phyloP scores from a whole-genome alignment of 768 basidiomycete genomes.

The Kwoniella botswanensis region DNA sequence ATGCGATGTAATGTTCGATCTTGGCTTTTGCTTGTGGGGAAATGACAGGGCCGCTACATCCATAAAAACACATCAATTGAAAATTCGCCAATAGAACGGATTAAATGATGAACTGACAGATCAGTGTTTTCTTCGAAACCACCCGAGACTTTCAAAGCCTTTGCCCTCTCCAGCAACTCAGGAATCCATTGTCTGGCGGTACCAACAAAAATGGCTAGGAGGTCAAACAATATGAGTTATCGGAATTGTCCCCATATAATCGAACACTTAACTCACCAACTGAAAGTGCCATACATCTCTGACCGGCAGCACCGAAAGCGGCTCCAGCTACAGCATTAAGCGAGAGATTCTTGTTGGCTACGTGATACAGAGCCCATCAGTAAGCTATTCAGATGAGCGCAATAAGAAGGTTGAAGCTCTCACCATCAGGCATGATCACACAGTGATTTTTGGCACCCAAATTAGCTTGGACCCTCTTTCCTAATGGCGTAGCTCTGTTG shows the following conservation, averaged over 20 bases:
- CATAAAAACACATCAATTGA: neutral
- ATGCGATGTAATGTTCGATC: conserved; percentile 72
- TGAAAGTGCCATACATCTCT: conserved; percentile 95
- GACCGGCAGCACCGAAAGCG: conserved; percentile 95
- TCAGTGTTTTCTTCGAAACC: conserved; percentile 89
- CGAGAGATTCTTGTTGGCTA: conserved; percentile 90
- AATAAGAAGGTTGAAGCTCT: no score
- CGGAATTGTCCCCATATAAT: neutral
- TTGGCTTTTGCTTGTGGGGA: conserved; percentile 77
- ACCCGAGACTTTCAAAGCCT: conserved; percentile 78
- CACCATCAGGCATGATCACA: conserved; percentile 91
- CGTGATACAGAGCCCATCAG: no score
- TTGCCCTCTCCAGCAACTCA: conserved; percentile 79
- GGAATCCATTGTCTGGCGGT: conserved; percentile 78
- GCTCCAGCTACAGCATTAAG: conserved; percentile 92
- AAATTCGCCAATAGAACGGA: neutral
- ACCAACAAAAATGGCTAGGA: conserved; percentile 72
- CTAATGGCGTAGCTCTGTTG: conserved; percentile 73
- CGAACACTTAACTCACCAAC: conserved; percentile 66
- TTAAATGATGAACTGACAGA: conserved; percentile 64
- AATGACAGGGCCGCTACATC: conserved; percentile 61
- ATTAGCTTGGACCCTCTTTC: conserved; percentile 84
- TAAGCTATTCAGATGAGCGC: no score
- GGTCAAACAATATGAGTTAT: conserved; percentile 4
- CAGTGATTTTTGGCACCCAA: conserved; percentile 98